Conservation (phyloP, 1,139 yeast genomes). For the Diutina mesorugosa region DNA sequence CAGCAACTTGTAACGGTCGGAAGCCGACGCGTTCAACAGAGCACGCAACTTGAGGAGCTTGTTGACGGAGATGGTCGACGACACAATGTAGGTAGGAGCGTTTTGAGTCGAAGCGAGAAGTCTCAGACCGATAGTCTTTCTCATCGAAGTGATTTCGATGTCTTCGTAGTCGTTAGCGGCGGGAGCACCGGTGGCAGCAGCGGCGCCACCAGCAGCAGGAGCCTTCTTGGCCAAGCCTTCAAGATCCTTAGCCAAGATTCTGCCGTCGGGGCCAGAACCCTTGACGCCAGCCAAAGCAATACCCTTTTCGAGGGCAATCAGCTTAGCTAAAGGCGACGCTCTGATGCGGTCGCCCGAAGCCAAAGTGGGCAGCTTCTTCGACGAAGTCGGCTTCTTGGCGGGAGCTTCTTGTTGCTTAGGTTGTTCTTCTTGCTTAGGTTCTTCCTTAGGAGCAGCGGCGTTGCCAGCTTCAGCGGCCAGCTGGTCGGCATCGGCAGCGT, state of each 20-base stretch:
- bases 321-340: slow-evolving; percentile 94
- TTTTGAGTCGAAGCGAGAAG: slow-evolving; percentile 73
- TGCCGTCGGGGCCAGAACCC: slow-evolving; percentile 93
- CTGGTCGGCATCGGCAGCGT: slow-evolving; percentile 45
- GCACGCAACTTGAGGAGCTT: slow-evolving; percentile 88
- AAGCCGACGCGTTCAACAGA: slow-evolving; percentile 73
- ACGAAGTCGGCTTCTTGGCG: slow-evolving; percentile 9
- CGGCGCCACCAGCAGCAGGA: slow-evolving; percentile 21
- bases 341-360: slow-evolving; percentile 47
- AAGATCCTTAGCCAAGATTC: slow-evolving; percentile 84
- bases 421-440: slow-evolving; percentile 5
- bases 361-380: slow-evolving; percentile 13
- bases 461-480: background rate
- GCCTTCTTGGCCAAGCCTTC: slow-evolving; percentile 40
- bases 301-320: slow-evolving; percentile 87
- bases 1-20: slow-evolving; percentile 82
- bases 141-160: slow-evolving; percentile 80
- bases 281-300: slow-evolving; percentile 70
- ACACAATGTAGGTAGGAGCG: slow-evolving; percentile 86
- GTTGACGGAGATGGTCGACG: slow-evolving; percentile 74
- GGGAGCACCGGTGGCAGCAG: slow-evolving; percentile 38
- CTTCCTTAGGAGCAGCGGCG: slow-evolving; percentile 17
- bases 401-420: slow-evolving; percentile 10
- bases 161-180: slow-evolving; percentile 58
- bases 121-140: slow-evolving; percentile 88